phyloP scores from a whole-genome alignment of 225 moss, liverwort and hornwort species.

The Neckera pumila region DNA sequence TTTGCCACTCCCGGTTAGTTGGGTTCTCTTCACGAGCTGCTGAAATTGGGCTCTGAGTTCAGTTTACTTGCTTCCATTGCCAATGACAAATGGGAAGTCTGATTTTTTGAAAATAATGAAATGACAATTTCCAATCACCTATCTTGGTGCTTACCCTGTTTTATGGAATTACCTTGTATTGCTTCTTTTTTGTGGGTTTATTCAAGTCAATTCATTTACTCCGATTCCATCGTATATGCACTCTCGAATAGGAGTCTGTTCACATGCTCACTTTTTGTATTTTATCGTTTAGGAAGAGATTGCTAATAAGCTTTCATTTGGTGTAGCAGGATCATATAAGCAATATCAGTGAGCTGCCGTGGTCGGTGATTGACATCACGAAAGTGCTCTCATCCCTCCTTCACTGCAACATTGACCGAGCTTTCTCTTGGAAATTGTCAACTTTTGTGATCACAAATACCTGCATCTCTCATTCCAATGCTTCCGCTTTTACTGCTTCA shows the following conservation, averaged over 20 bases:
- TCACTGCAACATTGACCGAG: background rate
- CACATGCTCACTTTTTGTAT: too few species aligned
- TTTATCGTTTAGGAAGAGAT: background rate
- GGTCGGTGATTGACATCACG: background rate
- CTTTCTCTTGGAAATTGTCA: background rate
- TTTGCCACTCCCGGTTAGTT: constrained; percentile 22
- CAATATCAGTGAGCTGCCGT: background rate
- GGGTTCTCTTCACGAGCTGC: constrained; percentile 16
- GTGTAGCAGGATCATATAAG: background rate
- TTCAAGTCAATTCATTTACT: too few species aligned
- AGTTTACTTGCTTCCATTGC: constrained; percentile 16
- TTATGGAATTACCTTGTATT: background rate
- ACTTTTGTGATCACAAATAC: background rate
- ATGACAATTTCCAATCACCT: background rate
- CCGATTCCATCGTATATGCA: background rate
- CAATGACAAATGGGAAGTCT: constrained; percentile 8
- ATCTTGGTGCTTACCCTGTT: background rate
- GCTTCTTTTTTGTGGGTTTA: background rate
- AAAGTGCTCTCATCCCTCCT: background rate
- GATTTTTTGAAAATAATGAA: constrained; percentile 18
- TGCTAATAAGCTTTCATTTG: background rate
- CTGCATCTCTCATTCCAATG: background rate
- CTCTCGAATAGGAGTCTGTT: background rate
- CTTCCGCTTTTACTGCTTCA: background rate
- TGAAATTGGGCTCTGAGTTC: constrained; percentile 25